Conservation (phyloP, 768 basidiomycete species). For the Neoboletus magnificus region DNA sequence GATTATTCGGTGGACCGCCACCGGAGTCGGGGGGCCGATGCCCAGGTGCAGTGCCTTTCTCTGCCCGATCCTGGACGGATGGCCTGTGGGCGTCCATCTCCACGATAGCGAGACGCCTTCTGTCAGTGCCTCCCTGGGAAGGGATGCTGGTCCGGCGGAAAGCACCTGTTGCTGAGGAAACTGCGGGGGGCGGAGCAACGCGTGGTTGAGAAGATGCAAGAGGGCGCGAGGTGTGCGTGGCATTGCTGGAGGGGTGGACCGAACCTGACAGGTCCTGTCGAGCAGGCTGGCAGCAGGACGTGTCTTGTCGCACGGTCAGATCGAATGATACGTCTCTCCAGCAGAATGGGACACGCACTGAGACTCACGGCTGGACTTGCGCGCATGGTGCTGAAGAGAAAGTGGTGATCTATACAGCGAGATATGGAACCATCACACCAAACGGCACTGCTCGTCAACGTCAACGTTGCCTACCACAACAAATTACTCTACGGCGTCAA, state of each 20-base stretch:
- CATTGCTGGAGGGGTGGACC: constrained; percentile 36
- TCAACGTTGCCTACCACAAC: background rate
- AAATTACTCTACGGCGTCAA: constrained; percentile 9
- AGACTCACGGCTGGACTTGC: constrained; percentile 2
- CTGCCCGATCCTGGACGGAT: constrained; percentile 27
- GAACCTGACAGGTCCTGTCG: constrained; percentile 18
- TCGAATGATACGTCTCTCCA: background rate
- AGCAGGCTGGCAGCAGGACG: constrained; percentile 47
- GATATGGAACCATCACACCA: constrained; percentile 2
- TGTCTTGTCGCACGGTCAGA: constrained; percentile 27
- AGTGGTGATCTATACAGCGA: constrained; percentile 12
- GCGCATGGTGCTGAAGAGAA: constrained; percentile 10
- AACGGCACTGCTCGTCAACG: constrained; percentile 8
- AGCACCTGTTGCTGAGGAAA: constrained; percentile 27
- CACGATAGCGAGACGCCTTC: constrained; percentile 64
- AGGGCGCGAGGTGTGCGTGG: constrained; percentile 22
- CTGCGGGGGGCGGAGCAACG: constrained; percentile 27
- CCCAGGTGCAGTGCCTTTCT: constrained; percentile 15
- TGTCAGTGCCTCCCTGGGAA: constrained; percentile 59
- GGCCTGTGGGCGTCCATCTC: constrained; percentile 44
- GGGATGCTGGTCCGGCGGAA: constrained; percentile 49
- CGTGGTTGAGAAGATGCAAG: constrained; percentile 7
- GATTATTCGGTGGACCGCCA: constrained; percentile 29
- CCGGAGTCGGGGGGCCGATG: constrained; percentile 20
- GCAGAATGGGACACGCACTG: constrained; percentile 16